Conservation (phyloP, 2,329 filamentous ascomycete species). For the Fonsecaea pedrosoi region DNA sequence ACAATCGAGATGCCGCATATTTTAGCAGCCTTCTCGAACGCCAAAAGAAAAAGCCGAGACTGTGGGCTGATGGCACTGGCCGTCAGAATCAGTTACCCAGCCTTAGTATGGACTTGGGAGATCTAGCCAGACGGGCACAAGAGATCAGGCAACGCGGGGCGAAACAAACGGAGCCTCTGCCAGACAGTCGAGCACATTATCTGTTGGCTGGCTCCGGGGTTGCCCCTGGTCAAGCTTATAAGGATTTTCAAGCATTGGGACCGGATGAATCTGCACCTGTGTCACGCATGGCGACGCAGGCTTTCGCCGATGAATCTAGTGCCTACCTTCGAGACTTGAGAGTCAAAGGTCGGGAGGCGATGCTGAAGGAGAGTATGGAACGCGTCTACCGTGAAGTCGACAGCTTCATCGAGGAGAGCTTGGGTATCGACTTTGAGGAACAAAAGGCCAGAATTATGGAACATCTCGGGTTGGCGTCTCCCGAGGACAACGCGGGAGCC, state of each 20-base stretch:
- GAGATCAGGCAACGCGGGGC: slow-evolving; percentile 73
- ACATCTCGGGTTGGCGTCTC: slow-evolving; percentile 82
- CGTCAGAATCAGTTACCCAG: slow-evolving; percentile 80
- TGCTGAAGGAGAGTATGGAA: slow-evolving; percentile 89
- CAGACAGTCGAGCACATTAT: slow-evolving; percentile 73
- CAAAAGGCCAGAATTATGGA: slow-evolving; percentile 93
- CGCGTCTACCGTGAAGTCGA: slow-evolving; percentile 92
- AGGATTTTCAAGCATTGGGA: slow-evolving; percentile 83
- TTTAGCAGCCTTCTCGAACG: slow-evolving; percentile 70
- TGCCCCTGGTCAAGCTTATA: slow-evolving; percentile 81
- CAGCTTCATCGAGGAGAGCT: slow-evolving; percentile 89
- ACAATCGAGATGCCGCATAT: slow-evolving; percentile 57
- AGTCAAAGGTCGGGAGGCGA: slow-evolving; percentile 86
- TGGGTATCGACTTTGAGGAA: slow-evolving; percentile 93
- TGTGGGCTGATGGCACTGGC: slow-evolving; percentile 53
- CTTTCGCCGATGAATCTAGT: slow-evolving; percentile 37
- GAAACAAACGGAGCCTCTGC: slow-evolving; percentile 50
- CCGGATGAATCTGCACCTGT: slow-evolving; percentile 57
- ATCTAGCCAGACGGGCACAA: slow-evolving; percentile 78
- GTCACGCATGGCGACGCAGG: slow-evolving; percentile 22
- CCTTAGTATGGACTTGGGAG: slow-evolving; percentile 87
- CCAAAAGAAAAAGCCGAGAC: slow-evolving; percentile 71
- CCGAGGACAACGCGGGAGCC: slow-evolving; percentile 50
- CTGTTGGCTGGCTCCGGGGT: slow-evolving; percentile 92
- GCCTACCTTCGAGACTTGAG: slow-evolving; percentile 81